A percentile compares a stretch with the other conserved stretches of the same genome.
Evolutionary conservation across 2,329 filamentous ascomycete species (phyloP).

Genomic region (Penicillium italicum): DNA sequence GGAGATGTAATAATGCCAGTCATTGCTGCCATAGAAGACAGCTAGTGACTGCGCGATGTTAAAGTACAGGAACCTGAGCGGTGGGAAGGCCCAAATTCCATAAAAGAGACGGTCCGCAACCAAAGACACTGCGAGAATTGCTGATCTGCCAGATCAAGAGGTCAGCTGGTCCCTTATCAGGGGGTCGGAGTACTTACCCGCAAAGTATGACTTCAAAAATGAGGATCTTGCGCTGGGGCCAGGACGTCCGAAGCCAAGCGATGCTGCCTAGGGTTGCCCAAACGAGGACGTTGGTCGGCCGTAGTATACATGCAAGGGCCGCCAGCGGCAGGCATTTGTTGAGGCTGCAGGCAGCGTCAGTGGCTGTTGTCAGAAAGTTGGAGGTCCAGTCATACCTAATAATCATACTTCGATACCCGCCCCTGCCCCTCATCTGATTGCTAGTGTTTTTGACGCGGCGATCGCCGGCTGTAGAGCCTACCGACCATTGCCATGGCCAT

Average conservation of each 20-base stretch:
- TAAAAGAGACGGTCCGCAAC: conserved; percentile 76
- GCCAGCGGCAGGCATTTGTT: conserved; percentile 69
- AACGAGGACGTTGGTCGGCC: conserved; percentile 84
- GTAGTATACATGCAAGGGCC: conserved; percentile 75
- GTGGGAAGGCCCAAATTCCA: conserved; percentile 80
- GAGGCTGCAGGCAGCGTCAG: conserved; percentile 42
- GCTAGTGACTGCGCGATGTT: conserved; percentile 85
- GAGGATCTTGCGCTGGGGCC: conserved; percentile 50
- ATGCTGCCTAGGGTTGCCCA: conserved; percentile 68
- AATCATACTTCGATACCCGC: conserved; percentile 15
- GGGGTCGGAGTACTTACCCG: conserved; percentile 33
- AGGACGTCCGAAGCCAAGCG: conserved; percentile 46
- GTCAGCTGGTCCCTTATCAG: conserved; percentile 7
- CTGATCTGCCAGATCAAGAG: conserved; percentile 38
- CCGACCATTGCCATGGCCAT: conserved; percentile 79
- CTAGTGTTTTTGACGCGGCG: conserved; percentile 3
- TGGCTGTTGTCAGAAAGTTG: background rate
- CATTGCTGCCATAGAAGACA: conserved; percentile 86
- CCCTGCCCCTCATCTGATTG: conserved; percentile 8
- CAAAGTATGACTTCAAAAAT: conserved; percentile 63
- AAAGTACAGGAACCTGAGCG: conserved; percentile 81
- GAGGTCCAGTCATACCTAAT: conserved; percentile 25
- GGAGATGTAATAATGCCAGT: conserved; percentile 87
- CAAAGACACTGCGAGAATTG: conserved; percentile 61
- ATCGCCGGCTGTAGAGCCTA: conserved; percentile 40